These are phyloP conservation scores for Novymonas esmeraldas DNA, from an alignment of 208 protist genomes.

Conservation along the genomic window DNA sequence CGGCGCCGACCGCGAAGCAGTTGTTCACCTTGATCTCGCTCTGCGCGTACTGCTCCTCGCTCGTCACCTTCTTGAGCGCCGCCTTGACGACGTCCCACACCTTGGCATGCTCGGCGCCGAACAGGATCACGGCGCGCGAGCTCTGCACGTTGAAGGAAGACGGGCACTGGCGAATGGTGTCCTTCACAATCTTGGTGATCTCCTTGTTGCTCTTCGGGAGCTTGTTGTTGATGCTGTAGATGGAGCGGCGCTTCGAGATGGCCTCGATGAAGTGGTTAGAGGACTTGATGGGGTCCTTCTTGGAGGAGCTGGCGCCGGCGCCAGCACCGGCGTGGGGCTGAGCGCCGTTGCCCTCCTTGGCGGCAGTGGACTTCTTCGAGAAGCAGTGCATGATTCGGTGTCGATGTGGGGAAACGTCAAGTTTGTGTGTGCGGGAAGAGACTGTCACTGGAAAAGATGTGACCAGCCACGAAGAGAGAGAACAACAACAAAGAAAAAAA, in stretches of 20 bases:
- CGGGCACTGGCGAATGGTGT: slow-evolving; percentile 39
- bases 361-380: slow-evolving; percentile 19
- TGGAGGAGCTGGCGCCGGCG: background rate
- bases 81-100: slow-evolving; percentile 56
- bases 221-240: slow-evolving; percentile 46
- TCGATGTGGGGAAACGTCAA: background rate
- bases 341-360: background rate
- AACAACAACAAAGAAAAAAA: too few species aligned
- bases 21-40: slow-evolving; percentile 43
- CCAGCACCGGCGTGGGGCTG: background rate
- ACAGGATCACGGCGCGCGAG: slow-evolving; percentile 55
- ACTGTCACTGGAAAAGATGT: too few species aligned
- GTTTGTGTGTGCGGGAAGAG: background rate
- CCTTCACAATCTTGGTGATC: slow-evolving; percentile 40
- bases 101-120: slow-evolving; percentile 53
- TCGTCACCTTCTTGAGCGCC: slow-evolving; percentile 36
- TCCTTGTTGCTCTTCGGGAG: slow-evolving; percentile 32
- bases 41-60: slow-evolving; percentile 31
- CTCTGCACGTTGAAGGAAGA: slow-evolving; percentile 67
- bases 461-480: too few species aligned
- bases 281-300: background rate
- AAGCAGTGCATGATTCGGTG: slow-evolving; percentile 4
- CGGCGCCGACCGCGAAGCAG: slow-evolving; percentile 51
- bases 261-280: slow-evolving; percentile 17
- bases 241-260: slow-evolving; percentile 37